phyloP scores from a whole-genome alignment of 805 yeast genomes.

The Barnettozyma sp. region DNA sequence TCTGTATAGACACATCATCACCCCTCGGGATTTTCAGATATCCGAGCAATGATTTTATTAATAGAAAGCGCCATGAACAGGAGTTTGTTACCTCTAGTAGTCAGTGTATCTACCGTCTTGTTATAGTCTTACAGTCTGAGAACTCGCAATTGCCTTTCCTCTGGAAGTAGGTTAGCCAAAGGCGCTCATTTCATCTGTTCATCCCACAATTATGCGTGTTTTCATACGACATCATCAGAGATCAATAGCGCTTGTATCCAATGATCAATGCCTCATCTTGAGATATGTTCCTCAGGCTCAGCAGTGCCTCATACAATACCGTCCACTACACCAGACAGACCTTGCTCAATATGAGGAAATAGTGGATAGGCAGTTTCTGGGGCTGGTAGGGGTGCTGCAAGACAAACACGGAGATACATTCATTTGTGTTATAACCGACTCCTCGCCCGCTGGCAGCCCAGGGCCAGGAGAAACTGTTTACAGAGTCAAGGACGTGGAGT shows the following conservation, averaged over 20 bases:
- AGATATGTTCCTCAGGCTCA: slow-evolving; percentile 31
- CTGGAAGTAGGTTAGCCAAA: too few relatives aligned
- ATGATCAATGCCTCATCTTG: slow-evolving; percentile 52
- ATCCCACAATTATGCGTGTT: slow-evolving; percentile 14
- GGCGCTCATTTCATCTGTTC: background rate
- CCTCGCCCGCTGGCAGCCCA: slow-evolving; percentile 53
- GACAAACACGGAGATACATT: slow-evolving; percentile 41
- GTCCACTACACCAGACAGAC: slow-evolving; percentile 35
- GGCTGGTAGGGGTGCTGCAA: slow-evolving; percentile 55
- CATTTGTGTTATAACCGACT: slow-evolving; percentile 51
- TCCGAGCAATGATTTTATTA: too few relatives aligned
- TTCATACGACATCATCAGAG: slow-evolving; percentile 56
- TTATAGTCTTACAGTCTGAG: too few relatives aligned
- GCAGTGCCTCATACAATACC: slow-evolving; percentile 44
- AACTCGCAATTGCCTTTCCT: too few relatives aligned
- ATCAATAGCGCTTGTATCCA: slow-evolving; percentile 57
- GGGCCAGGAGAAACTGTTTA: slow-evolving; percentile 46
- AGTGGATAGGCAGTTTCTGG: slow-evolving; percentile 33
- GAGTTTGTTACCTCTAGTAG: too few relatives aligned
- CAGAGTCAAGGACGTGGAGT: slow-evolving; percentile 53
- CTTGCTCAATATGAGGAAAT: slow-evolving; percentile 36
- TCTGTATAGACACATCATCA: too few relatives aligned
- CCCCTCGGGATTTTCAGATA: too few relatives aligned
- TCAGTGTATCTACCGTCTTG: too few relatives aligned
- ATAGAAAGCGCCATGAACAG: too few relatives aligned